Conservation (phyloP, 1,284 basidiomycete species). For the Microstroma glucosiphilum region DNA sequence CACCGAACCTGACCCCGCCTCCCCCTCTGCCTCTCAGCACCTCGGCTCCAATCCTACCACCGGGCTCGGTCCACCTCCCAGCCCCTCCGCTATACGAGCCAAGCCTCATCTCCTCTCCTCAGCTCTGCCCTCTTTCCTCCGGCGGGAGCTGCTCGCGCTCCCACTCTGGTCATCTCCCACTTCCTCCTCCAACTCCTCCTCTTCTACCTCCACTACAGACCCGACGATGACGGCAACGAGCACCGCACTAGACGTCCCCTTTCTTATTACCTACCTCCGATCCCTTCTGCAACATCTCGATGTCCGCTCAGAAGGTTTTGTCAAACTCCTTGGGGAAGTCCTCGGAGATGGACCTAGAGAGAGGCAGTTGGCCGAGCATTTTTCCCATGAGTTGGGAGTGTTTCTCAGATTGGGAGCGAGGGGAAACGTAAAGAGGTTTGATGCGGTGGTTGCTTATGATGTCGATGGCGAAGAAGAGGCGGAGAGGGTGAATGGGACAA, state of each 20-base stretch:
- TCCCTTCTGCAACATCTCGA: constrained; percentile 40
- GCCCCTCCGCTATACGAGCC: constrained; percentile 10
- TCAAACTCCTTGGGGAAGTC: constrained; percentile 36
- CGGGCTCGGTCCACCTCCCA: neutral
- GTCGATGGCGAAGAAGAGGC: too few species aligned
- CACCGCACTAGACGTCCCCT: constrained; percentile 33
- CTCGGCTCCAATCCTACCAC: constrained; percentile 7
- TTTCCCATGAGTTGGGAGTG: too few species aligned
- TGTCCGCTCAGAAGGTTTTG: constrained; percentile 30
- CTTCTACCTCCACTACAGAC: neutral
- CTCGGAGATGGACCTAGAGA: too few species aligned
- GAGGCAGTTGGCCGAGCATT: too few species aligned
- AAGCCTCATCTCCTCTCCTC: neutral
- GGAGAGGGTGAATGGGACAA: too few species aligned
- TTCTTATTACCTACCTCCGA: constrained; percentile 42
- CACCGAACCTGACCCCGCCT: constrained; percentile 33
- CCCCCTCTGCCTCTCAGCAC: constrained; percentile 25
- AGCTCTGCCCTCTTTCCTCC: constrained; percentile 11
- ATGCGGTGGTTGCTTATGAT: too few species aligned
- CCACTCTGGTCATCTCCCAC: constrained; percentile 19
- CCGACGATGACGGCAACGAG: neutral
- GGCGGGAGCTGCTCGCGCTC: constrained; percentile 45
- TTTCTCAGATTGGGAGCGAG: too few species aligned
- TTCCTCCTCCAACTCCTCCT: neutral
- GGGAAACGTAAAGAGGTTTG: too few species aligned